These are phyloP conservation scores for Neonectria punicea DNA, from an alignment of 2,329 filamentous ascomycete species.

Conservation along the genomic window DNA sequence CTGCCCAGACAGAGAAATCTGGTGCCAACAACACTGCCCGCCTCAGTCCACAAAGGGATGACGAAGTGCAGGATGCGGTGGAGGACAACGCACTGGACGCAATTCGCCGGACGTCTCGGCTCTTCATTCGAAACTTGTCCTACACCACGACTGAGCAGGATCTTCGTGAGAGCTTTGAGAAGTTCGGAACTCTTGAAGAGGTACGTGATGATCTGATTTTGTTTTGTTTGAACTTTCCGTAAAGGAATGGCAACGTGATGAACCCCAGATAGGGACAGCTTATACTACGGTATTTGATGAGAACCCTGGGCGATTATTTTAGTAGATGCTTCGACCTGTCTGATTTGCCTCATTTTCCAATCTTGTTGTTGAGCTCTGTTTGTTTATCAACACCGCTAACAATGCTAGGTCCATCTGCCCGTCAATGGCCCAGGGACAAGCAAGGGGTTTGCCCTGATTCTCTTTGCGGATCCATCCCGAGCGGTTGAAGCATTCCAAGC, in stretches of 20 bases:
- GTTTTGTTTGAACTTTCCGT: slow-evolving; percentile 26
- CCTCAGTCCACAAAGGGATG: slow-evolving; percentile 29
- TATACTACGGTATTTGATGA: slow-evolving; percentile 94
- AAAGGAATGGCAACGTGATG: slow-evolving; percentile 74
- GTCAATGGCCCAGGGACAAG: slow-evolving; percentile 76
- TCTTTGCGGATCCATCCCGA: slow-evolving; percentile 76
- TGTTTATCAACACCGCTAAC: slow-evolving; percentile 42
- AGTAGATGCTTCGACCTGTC: slow-evolving; percentile 99
- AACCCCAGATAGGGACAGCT: slow-evolving; percentile 99
- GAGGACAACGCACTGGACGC: slow-evolving; percentile 42
- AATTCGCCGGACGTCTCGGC: slow-evolving; percentile 77
- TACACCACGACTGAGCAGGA: slow-evolving; percentile 84
- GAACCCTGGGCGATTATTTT: slow-evolving; percentile 95
- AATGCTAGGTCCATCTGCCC: slow-evolving; percentile 83
- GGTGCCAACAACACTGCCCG: slow-evolving; percentile 29
- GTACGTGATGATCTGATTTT: slow-evolving; percentile 66
- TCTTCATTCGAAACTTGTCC: slow-evolving; percentile 90
- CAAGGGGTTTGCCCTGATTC: slow-evolving; percentile 92
- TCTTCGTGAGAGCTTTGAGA: slow-evolving; percentile 75
- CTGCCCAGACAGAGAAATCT: slow-evolving; percentile 28
- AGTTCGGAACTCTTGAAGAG: slow-evolving; percentile 84
- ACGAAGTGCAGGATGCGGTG: slow-evolving; percentile 9
- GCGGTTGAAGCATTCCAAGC: slow-evolving; percentile 83
- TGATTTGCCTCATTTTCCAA: slow-evolving; percentile 56
- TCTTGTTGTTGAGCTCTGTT: slow-evolving; percentile 33